Evolutionary conservation across 345 rosid species (phyloP).

Genomic region (Chamaenerion angustifolium): DNA sequence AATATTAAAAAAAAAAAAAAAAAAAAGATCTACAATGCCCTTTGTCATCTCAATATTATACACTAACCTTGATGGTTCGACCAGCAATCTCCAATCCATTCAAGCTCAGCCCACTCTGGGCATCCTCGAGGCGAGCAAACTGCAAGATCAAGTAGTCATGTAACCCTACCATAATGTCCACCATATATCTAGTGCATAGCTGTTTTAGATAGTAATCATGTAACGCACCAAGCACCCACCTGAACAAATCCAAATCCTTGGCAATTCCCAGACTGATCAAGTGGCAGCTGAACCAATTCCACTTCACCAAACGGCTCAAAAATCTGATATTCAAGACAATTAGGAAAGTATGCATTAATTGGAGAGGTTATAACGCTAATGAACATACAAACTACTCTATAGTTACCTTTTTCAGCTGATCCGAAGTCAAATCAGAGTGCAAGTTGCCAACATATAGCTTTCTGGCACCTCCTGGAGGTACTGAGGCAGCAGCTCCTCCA

Average conservation of each 20-base stretch:
- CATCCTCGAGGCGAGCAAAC: constrained; percentile 95
- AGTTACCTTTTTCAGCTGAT: constrained; percentile 73
- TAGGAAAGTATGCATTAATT: too few species aligned
- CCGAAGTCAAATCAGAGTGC: constrained; percentile 75
- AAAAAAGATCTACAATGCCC: too few species aligned
- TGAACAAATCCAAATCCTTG: constrained; percentile 97
- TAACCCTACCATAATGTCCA: background rate
- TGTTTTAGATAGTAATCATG: background rate
- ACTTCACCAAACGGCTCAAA: constrained; percentile 90
- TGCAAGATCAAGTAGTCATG: constrained; percentile 8
- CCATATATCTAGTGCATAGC: background rate
- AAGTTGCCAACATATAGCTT: constrained; percentile 90
- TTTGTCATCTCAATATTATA: too few species aligned
- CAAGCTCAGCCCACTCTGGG: constrained; percentile 73
- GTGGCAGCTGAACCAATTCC: constrained; percentile 92
- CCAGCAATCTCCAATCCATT: constrained; percentile 93
- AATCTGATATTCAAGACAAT: constrained; percentile 34
- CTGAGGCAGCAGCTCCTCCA: constrained; percentile 36
- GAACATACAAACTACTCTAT: too few species aligned
- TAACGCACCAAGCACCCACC: constrained; percentile 25
- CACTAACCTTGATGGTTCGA: constrained; percentile 64
- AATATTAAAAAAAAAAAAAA: too few species aligned
- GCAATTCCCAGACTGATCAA: constrained; percentile 75
- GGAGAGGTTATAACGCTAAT: too few species aligned
- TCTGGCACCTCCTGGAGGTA: constrained; percentile 73